Conservation (phyloP, 164 flowering plant genomes). For the Houttuynia cordata region DNA sequence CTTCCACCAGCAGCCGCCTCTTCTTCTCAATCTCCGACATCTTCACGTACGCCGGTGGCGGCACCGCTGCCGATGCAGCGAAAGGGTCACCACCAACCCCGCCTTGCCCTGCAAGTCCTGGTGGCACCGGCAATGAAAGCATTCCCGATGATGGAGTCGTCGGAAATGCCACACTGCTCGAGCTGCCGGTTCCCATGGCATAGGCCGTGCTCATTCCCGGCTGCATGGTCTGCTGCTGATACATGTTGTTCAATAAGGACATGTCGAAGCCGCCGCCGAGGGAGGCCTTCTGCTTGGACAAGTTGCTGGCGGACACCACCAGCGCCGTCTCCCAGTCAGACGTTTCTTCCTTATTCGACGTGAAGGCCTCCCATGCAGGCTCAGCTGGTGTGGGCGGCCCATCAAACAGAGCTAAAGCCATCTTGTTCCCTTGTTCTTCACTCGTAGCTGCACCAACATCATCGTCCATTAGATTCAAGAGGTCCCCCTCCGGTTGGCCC, state of each 20-base stretch:
- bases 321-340: slow-evolving; percentile 69
- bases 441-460: slow-evolving; percentile 4
- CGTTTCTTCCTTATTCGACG: slow-evolving; percentile 14
- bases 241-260: slow-evolving; percentile 44
- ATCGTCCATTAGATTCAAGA: slow-evolving; percentile 38
- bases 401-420: slow-evolving; percentile 66
- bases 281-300: slow-evolving; percentile 20
- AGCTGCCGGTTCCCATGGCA: slow-evolving; percentile 22
- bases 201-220: too few species aligned
- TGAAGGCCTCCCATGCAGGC: slow-evolving; percentile 48
- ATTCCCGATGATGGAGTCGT: too few species aligned
- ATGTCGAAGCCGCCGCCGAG: slow-evolving; percentile 35
- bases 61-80: slow-evolving; percentile 49
- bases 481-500: slow-evolving; percentile 29
- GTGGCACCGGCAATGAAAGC: neutral
- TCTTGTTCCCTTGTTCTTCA: slow-evolving; percentile 33
- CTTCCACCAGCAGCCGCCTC: slow-evolving; percentile 51
- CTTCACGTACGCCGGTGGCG: slow-evolving; percentile 78
- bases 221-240: slow-evolving; percentile 19
- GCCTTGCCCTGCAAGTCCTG: neutral
- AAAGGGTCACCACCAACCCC: slow-evolving; percentile 40
- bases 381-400: slow-evolving; percentile 16
- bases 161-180: slow-evolving; percentile 51
- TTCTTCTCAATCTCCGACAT: slow-evolving; percentile 88
- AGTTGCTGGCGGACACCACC: slow-evolving; percentile 28